Evolutionary conservation across 1,284 basidiomycete genomes (phyloP).

Genomic region (Coniferiporia sulphurascens): DNA sequence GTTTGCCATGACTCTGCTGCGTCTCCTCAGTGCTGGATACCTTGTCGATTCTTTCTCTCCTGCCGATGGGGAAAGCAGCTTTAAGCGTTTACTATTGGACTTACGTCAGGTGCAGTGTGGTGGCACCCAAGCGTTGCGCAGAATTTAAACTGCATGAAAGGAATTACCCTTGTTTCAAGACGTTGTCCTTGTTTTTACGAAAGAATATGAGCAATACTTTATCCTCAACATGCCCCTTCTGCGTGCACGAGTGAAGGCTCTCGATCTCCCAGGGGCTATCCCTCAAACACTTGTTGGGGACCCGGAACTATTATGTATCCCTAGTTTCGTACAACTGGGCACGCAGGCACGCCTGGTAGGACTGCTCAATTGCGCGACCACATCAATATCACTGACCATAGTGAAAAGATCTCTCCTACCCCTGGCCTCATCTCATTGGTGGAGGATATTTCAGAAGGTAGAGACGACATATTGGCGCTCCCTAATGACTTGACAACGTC

Average conservation of each 20-base stretch:
- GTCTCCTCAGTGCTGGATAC: slow-evolving; percentile 32
- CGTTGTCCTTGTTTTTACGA: slow-evolving; percentile 38
- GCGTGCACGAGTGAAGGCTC: slow-evolving; percentile 15
- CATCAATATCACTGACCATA: too few species aligned
- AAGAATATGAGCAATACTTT: slow-evolving; percentile 41
- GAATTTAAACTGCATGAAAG: neutral
- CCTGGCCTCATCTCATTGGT: slow-evolving; percentile 8
- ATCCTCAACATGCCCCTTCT: slow-evolving; percentile 33
- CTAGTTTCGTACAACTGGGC: neutral
- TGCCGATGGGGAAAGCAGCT: slow-evolving; percentile 24
- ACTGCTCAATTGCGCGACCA: too few species aligned
- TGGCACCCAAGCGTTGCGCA: neutral
- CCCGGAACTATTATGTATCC: neutral
- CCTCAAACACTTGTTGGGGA: slow-evolving; percentile 9
- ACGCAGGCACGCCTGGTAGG: neutral
- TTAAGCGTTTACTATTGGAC: slow-evolving; percentile 25
- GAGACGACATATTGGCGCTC: slow-evolving; percentile 25
- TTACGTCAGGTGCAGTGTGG: slow-evolving; percentile 29
- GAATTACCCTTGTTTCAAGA: slow-evolving; percentile 28
- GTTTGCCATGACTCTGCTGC: neutral
- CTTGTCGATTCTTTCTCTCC: slow-evolving; percentile 36
- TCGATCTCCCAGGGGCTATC: neutral
- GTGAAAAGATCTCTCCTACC: slow-evolving; percentile 4
- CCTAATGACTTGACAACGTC: slow-evolving; percentile 24
- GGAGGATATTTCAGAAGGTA: slow-evolving; percentile 11